Evolutionary conservation across 192 early-diverging fungal genomes (phyloP), one percentile per base, ranked within the genome.

Genomic region (Podila minutissima): DNA sequence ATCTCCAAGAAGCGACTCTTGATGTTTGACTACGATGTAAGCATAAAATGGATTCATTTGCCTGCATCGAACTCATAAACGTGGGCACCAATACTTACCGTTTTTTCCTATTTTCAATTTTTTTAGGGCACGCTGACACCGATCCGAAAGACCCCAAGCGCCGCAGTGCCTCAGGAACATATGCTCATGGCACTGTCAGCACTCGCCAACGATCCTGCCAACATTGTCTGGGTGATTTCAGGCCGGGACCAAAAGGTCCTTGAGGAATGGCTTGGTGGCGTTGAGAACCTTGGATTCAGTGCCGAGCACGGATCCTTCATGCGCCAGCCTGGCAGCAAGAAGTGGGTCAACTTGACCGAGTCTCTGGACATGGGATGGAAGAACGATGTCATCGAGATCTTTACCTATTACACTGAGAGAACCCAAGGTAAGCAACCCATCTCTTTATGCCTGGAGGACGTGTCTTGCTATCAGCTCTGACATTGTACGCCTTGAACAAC

Each of bases 281-380:
- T 99, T 29, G 82, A 86, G 17, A 88, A 89, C 6, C 83, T 99
- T 61, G 95, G 97, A 0, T 86, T 94, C 28, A 93, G 93, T 68
- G 97, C 97, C 38, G 98, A 99, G 75, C 97, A 99, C 82, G 98
- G 98, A 22, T 91, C 92, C 29, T 98, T 99, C 78, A 91, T 98
- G 66, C 92, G 94, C 69, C 92, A 92, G 70, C 95, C 97, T 2
- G 86, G 88, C 2, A 85, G 71, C 59, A 90, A 88, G 59, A 90
- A 93, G 65, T 95, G 94, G 94, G 79, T 90, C 68, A 94, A 94
- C 69, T 66, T 93, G 70, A 86, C 89, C 3, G 89, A 91, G 48
- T 83, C 92, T 62, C 77, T 93, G 64, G 94, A 98, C 83, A 91
- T 98, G 88, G 85, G 87, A 38, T 99, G 98, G 98, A 97, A 97